Evolutionary conservation across 2,329 filamentous ascomycete genomes (phyloP).

Genomic region (Chaetomiaceae sp.): DNA sequence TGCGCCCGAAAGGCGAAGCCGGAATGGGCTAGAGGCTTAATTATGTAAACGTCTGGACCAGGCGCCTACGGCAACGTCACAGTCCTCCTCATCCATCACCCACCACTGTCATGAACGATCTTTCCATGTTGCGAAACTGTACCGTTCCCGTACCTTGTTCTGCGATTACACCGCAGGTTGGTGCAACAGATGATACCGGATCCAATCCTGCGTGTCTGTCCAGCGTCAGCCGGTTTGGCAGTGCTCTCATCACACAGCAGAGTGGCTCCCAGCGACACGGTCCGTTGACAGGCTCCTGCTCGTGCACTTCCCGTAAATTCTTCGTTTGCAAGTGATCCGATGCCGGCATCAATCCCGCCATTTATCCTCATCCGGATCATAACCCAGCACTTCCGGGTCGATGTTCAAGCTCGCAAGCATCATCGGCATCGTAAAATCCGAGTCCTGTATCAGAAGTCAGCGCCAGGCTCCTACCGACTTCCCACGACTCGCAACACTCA

Average conservation of each 20-base stretch:
- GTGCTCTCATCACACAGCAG: too few relatives aligned
- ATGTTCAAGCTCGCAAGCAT: conserved; percentile 35
- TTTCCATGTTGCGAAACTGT: too few relatives aligned
- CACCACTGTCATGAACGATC: too few relatives aligned
- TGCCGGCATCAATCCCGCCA: conserved; percentile 24
- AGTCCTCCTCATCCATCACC: too few relatives aligned
- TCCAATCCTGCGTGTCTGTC: too few relatives aligned
- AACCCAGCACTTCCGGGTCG: conserved; percentile 31
- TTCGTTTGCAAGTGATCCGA: background rate
- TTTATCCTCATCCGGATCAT: conserved; percentile 28
- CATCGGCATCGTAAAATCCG: conserved; percentile 34
- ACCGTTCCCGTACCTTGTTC: too few relatives aligned
- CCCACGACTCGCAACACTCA: conserved; percentile 2
- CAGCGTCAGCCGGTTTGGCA: too few relatives aligned
- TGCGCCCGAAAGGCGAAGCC: conserved; percentile 8
- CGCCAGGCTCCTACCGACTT: background rate
- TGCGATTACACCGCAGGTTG: too few relatives aligned
- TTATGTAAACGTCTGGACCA: too few relatives aligned
- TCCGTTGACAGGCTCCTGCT: background rate
- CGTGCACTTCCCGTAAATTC: background rate
- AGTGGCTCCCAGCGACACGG: too few relatives aligned
- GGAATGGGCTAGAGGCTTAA: conserved; percentile 4
- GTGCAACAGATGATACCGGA: too few relatives aligned
- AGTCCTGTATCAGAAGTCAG: conserved; percentile 21
- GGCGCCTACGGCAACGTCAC: too few relatives aligned